A percentile compares a stretch with the other conserved stretches of the same genome.
Evolutionary conservation across 208 protist genomes (phyloP).

Genomic region (Leishmania braziliensis): DNA sequence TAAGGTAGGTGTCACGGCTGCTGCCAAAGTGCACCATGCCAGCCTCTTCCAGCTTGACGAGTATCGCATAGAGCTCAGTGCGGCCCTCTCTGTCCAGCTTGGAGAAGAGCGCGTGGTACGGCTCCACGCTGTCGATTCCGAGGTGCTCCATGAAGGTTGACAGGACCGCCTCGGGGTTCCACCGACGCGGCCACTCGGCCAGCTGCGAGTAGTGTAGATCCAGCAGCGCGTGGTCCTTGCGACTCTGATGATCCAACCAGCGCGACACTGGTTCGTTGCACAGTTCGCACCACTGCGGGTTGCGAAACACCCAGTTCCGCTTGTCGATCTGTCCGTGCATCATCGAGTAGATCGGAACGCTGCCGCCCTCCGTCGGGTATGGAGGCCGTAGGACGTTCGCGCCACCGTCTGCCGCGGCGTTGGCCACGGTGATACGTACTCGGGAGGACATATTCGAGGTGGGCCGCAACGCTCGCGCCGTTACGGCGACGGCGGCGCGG

Average conservation of each 20-base stretch:
- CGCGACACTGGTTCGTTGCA: constrained; percentile 88
- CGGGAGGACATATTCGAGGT: background rate
- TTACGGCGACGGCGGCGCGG: constrained; percentile 7
- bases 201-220: constrained; percentile 88
- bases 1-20: constrained; percentile 72
- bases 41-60: constrained; percentile 67
- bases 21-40: constrained; percentile 90
- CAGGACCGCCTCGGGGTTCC: constrained; percentile 77
- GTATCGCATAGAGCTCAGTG: constrained; percentile 82
- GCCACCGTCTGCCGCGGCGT: background rate
- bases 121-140: constrained; percentile 46
- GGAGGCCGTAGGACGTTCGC: constrained; percentile 38
- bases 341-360: constrained; percentile 88
- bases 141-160: constrained; percentile 55
- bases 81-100: constrained; percentile 58
- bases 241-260: constrained; percentile 88
- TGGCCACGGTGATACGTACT: constrained; percentile 11
- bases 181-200: constrained; percentile 77
- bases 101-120: constrained; percentile 59
- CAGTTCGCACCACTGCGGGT: constrained; percentile 88
- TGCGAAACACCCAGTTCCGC: constrained; percentile 85
- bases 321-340: constrained; percentile 82
- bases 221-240: constrained; percentile 90
- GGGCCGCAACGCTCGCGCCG: background rate
- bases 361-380: constrained; percentile 81